Evolutionary conservation across 78 protist species (phyloP), one percentile per base, ranked within the genome.

Genomic region (Emiliania huxleyi): DNA sequence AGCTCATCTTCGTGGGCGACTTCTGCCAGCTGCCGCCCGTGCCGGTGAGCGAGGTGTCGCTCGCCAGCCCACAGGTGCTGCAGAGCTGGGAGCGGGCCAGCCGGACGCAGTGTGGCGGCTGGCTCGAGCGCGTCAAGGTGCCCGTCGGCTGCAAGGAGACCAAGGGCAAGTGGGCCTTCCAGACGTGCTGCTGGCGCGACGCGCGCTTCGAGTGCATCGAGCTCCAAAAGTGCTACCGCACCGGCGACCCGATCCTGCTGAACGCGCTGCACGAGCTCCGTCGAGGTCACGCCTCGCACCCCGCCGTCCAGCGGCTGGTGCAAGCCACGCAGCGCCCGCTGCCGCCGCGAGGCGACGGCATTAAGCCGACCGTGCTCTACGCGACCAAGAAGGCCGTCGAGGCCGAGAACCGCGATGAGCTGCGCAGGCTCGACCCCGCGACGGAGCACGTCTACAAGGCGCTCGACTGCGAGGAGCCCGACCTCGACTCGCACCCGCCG

Each of bases 11-110:
- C 35, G 88, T 90, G 49, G 98, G 98, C 40, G 98, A 97, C 91
- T 97, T 97, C 40, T 15, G 8, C 29, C 62, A 52, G 89, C 92
- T 97, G 71, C 98, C 98, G 44, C 98, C 98, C 19, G 98, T 97
- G 33, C 45, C 91, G 26, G 38, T 40, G 4, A 29, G 26, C 37
- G 77, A 55, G 71, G 79, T 22, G 48, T 25, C 55, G 2, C 73
- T 87, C 77, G 43, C 35, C 75, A 40, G n/a, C n/a, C n/a, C n/a
- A 37, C 71, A 49, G 15, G n/a, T n/a, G n/a, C n/a, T n/a, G n/a
- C n/a, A n/a, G n/a, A n/a, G n/a, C n/a, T n/a, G n/a, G n/a, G n/a
- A n/a, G n/a, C n/a, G n/a, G n/a, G n/a, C n/a, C n/a, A n/a, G n/a
- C n/a, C n/a, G n/a, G n/a, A n/a, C n/a, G n/a, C n/a, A n/a, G n/a